phyloP scores from a whole-genome alignment of 2,329 filamentous ascomycete species.

The Tolypocladium ovalisporum region DNA sequence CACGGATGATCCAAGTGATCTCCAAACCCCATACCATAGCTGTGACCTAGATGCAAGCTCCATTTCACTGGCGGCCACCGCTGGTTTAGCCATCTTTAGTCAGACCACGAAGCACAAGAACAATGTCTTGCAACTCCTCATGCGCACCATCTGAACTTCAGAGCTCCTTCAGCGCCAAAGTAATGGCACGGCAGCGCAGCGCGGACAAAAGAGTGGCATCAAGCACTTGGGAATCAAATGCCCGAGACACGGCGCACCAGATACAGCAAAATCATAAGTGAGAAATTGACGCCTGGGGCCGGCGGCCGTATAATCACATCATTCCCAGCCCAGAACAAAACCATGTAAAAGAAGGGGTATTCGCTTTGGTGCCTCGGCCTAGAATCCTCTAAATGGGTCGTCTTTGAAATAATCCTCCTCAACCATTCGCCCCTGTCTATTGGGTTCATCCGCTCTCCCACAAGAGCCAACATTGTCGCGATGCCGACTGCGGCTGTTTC shows the following conservation, averaged over 20 bases:
- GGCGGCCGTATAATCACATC: background rate
- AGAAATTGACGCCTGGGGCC: background rate
- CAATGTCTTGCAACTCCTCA: background rate
- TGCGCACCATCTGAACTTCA: background rate
- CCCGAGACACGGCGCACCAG: background rate
- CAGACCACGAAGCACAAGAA: background rate
- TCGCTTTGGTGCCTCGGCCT: slow-evolving; percentile 9
- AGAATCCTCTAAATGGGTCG: slow-evolving; percentile 54
- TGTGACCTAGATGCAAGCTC: background rate
- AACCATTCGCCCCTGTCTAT: slow-evolving; percentile 33
- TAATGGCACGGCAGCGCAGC: too few species aligned
- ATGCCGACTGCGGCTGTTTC: slow-evolving; percentile 41
- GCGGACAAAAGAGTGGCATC: background rate
- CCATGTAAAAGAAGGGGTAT: slow-evolving; percentile 6
- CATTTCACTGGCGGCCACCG: too few species aligned
- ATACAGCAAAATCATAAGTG: background rate
- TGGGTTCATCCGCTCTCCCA: slow-evolving; percentile 35
- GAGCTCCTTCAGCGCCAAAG: background rate
- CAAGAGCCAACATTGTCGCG: slow-evolving; percentile 40
- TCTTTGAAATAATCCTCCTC: slow-evolving; percentile 48
- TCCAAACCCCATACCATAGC: background rate
- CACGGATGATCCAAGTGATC: background rate
- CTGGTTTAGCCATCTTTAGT: background rate
- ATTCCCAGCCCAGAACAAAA: background rate
- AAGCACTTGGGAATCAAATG: background rate